phyloP scores from a whole-genome alignment of 306 rosid species.

The Begonia masoniana region DNA sequence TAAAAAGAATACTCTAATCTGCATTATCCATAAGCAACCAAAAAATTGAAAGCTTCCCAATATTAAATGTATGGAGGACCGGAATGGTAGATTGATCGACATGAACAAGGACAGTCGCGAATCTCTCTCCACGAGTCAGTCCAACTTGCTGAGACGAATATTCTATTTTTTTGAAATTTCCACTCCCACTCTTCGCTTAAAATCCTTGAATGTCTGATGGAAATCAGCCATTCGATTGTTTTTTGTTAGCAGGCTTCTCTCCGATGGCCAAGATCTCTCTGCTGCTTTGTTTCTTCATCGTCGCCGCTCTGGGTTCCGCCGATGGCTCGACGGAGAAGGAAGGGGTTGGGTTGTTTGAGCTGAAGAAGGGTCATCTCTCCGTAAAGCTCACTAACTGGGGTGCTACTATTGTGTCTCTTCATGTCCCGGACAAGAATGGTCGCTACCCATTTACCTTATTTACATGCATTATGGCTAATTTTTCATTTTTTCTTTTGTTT shows the following conservation, averaged over 20 bases:
- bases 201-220: too few relatives aligned
- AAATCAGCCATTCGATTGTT: too few relatives aligned
- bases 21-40: too few relatives aligned
- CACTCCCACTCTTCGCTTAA: too few relatives aligned
- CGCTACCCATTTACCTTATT: slow-evolving; percentile 4
- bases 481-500: not conserved
- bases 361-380: slow-evolving; percentile 27
- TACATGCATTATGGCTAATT: not conserved
- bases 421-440: slow-evolving; percentile 45
- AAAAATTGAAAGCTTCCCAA: too few relatives aligned
- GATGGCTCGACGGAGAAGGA: slow-evolving; percentile 12
- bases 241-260: not conserved
- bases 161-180: too few relatives aligned
- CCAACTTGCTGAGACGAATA: too few relatives aligned
- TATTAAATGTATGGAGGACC: too few relatives aligned
- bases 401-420: slow-evolving; percentile 32
- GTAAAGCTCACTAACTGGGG: slow-evolving; percentile 54
- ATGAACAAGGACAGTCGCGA: too few relatives aligned
- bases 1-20: too few relatives aligned
- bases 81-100: too few relatives aligned
- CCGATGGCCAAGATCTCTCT: slow-evolving; percentile 14
- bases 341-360: slow-evolving; percentile 22
- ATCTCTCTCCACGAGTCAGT: too few relatives aligned
- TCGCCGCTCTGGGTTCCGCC: slow-evolving; percentile 22
- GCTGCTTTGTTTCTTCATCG: slow-evolving; percentile 19